Conservation (phyloP, 331 rosid genomes). For the Erythrophleum ivorense region DNA sequence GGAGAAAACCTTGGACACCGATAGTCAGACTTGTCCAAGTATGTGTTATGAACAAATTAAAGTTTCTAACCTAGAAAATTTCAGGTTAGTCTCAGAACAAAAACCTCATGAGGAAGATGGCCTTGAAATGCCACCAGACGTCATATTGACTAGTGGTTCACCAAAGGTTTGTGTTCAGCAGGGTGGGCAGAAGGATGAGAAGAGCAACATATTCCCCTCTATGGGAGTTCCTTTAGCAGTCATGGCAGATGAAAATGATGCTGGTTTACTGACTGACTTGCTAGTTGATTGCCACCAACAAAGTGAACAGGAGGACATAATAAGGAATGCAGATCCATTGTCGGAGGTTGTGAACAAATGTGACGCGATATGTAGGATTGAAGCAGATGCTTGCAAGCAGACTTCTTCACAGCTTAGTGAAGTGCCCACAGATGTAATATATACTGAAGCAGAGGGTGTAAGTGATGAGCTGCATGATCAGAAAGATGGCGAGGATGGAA, state of each 20-base stretch:
- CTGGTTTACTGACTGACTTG: conserved; percentile 38
- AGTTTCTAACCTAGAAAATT: conserved; percentile 38
- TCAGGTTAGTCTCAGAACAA: conserved; percentile 39
- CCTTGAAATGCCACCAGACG: conserved; percentile 38
- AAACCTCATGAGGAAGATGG: conserved; percentile 44
- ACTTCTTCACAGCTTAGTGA: conserved; percentile 47
- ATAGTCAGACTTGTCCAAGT: conserved; percentile 42
- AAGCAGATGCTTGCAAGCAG: conserved; percentile 46
- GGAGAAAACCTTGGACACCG: conserved; percentile 43
- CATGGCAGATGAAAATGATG: conserved; percentile 32
- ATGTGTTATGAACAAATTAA: conserved; percentile 40
- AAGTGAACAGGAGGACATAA: conserved; percentile 51
- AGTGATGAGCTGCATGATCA: conserved; percentile 40
- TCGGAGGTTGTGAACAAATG: conserved; percentile 44
- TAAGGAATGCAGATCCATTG: conserved; percentile 43
- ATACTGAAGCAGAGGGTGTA: conserved; percentile 40
- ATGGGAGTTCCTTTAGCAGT: conserved; percentile 39
- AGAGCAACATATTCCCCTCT: conserved; percentile 29
- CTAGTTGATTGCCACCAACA: conserved; percentile 44
- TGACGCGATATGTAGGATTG: conserved; percentile 48
- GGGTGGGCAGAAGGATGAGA: conserved; percentile 51
- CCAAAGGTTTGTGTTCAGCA: conserved; percentile 42
- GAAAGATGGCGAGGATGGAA: conserved; percentile 45
- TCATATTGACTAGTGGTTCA: conserved; percentile 33
- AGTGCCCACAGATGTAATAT: conserved; percentile 43